Evolutionary conservation across 306 rosid genomes (phyloP).

Genomic region (Quillaja saponaria): DNA sequence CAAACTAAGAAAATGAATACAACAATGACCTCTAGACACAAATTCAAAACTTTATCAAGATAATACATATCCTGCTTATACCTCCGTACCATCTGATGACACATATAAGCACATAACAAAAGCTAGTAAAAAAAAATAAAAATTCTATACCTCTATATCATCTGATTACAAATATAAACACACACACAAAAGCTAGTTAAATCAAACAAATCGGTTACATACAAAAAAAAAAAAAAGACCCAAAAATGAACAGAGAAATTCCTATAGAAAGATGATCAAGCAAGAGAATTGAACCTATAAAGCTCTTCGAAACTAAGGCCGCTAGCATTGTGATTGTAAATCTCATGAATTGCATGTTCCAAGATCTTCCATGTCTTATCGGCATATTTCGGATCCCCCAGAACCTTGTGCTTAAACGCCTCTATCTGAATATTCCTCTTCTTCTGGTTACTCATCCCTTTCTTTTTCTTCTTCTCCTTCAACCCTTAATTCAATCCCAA

Average conservation of each 20-base stretch:
- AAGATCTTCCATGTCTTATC: constrained; percentile 79
- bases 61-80: background rate
- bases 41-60: constrained; percentile 8
- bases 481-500: background rate
- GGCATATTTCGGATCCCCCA: constrained; percentile 76
- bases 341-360: constrained; percentile 78
- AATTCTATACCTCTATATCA: too few species aligned
- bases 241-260: background rate
- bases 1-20: constrained; percentile 17
- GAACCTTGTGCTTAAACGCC: constrained; percentile 69
- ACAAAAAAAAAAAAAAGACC: background rate
- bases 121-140: background rate
- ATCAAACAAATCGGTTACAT: constrained; percentile 13
- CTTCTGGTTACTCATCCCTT: constrained; percentile 67
- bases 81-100: background rate
- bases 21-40: background rate
- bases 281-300: constrained; percentile 52
- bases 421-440: constrained; percentile 82
- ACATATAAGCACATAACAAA: background rate
- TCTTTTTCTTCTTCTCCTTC: background rate
- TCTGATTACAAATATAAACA: too few species aligned
- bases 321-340: constrained; percentile 72
- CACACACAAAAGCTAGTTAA: background rate
- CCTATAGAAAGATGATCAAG: background rate
- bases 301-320: constrained; percentile 82